A percentile compares a stretch with the other conserved stretches of the same genome.
Evolutionary conservation across 306 rosid species (phyloP).

Genomic region (Medicago ruthenica): DNA sequence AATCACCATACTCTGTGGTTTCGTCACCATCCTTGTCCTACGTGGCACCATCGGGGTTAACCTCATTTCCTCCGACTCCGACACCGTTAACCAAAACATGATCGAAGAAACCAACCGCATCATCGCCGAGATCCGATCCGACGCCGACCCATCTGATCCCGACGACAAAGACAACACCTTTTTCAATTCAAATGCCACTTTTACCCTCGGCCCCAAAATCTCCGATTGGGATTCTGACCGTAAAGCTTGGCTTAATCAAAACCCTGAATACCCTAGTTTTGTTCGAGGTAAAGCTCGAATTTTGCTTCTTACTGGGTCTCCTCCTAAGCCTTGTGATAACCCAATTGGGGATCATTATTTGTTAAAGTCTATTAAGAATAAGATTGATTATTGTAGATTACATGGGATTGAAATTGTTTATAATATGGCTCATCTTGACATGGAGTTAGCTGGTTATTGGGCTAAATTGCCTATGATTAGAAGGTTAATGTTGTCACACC

Average conservation of each 20-base stretch:
- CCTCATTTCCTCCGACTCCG: slow-evolving; percentile 70
- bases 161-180: slow-evolving; percentile 37
- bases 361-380: slow-evolving; percentile 84
- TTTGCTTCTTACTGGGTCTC: slow-evolving; percentile 88
- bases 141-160: slow-evolving; percentile 59
- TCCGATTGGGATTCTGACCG: slow-evolving; percentile 72
- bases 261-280: slow-evolving; percentile 70
- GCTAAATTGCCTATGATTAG: slow-evolving; percentile 93
- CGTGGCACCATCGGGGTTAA: slow-evolving; percentile 94
- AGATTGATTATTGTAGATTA: slow-evolving; percentile 91
- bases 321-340: slow-evolving; percentile 94
- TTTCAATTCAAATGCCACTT: slow-evolving; percentile 66
- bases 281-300: slow-evolving; percentile 80
- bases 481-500: slow-evolving; percentile 88
- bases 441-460: slow-evolving; percentile 98
- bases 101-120: slow-evolving; percentile 87
- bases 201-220: slow-evolving; percentile 85
- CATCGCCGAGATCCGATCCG: slow-evolving; percentile 97
- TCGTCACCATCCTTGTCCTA: slow-evolving; percentile 93
- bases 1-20: slow-evolving; percentile 92
- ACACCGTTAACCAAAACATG: slow-evolving; percentile 68
- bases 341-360: slow-evolving; percentile 94
- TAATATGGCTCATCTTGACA: slow-evolving; percentile 92
- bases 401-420: slow-evolving; percentile 97
- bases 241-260: slow-evolving; percentile 62